Conservation (phyloP, 75 land plant genomes). For the Cunninghamia lanceolata region DNA sequence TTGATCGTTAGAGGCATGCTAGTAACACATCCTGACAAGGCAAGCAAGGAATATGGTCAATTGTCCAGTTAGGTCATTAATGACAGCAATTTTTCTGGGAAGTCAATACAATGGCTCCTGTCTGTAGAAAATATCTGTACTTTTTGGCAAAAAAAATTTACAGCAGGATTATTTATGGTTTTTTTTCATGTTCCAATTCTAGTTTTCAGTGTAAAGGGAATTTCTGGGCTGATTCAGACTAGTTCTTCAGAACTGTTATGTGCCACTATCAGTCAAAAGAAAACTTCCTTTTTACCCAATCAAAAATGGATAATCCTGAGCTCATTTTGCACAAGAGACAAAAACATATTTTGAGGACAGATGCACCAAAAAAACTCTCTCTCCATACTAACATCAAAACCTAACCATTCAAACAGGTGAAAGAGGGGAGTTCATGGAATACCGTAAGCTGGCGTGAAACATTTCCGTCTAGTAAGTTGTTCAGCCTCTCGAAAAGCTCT, state of each 20-base stretch:
- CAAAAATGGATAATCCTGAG: not conserved
- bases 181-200: too few species aligned
- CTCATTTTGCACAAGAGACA: not conserved
- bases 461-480: slow-evolving; percentile 12
- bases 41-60: not conserved
- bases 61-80: too few species aligned
- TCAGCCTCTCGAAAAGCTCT: slow-evolving; percentile 18
- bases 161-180: not conserved
- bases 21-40: too few species aligned
- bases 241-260: not conserved
- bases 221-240: not conserved
- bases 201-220: not conserved
- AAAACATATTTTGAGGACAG: not conserved
- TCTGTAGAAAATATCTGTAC: not conserved
- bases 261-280: not conserved
- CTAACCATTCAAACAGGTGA: not conserved
- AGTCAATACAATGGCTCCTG: not conserved
- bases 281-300: not conserved
- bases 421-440: not conserved
- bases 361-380: not conserved
- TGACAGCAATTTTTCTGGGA: not conserved
- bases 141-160: not conserved
- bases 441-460: slow-evolving; percentile 16
- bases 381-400: not conserved
- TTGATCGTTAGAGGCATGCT: not conserved